Conservation (phyloP, 805 yeast species). For the Pichia nanzhaoensis region DNA sequence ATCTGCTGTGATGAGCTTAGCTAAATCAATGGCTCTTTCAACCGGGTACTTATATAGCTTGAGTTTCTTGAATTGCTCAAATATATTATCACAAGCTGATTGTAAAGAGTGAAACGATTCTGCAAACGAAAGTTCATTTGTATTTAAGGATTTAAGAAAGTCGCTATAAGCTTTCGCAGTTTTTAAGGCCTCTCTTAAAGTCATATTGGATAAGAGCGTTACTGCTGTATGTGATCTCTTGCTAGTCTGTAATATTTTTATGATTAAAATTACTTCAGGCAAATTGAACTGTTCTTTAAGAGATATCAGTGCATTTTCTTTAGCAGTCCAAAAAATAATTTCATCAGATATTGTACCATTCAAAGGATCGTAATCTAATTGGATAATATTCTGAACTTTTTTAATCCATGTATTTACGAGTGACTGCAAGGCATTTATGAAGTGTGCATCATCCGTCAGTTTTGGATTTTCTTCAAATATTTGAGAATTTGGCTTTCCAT, state of each 20-base stretch:
- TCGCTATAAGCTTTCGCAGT: conserved; percentile 51
- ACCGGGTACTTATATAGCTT: conserved; percentile 58
- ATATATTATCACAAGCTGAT: conserved; percentile 40
- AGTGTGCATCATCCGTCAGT: conserved; percentile 41
- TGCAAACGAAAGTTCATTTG: conserved; percentile 49
- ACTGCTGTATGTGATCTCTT: conserved; percentile 76
- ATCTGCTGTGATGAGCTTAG: conserved; percentile 58
- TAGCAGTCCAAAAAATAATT: conserved; percentile 67
- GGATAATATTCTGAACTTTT: conserved; percentile 51
- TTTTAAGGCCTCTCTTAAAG: conserved; percentile 47
- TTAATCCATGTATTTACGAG: conserved; percentile 71
- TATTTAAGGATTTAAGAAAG: conserved; percentile 64
- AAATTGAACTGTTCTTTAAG: conserved; percentile 53
- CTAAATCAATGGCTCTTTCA: conserved; percentile 53
- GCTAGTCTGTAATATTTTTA: conserved; percentile 56
- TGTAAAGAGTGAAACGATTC: conserved; percentile 38
- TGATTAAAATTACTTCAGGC: conserved; percentile 47
- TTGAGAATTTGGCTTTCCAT: conserved; percentile 9
- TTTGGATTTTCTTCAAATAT: conserved; percentile 19
- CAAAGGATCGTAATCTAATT: conserved; percentile 42
- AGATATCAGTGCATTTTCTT: conserved; percentile 53
- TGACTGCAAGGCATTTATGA: conserved; percentile 63
- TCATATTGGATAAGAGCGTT: conserved; percentile 66
- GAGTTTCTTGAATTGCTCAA: conserved; percentile 58
- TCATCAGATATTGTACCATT: conserved; percentile 61